Conservation (phyloP, 495 filamentous ascomycete genomes). For the Hypoxylon trugodes region DNA sequence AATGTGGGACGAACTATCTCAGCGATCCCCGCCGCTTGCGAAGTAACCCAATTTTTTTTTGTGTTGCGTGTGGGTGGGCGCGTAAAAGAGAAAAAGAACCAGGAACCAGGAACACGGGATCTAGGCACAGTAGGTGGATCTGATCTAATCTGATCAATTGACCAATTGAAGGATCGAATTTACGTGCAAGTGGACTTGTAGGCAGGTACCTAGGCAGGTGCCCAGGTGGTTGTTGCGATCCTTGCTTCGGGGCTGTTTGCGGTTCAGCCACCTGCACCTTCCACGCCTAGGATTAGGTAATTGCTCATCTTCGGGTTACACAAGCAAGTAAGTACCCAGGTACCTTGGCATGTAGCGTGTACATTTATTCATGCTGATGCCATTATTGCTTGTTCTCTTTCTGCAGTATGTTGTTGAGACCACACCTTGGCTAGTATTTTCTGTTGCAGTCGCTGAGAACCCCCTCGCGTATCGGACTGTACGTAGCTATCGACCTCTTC, state of each 20-base stretch:
- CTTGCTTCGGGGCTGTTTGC: no score
- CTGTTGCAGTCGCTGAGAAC: conserved; percentile 21
- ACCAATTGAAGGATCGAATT: conserved; percentile 26
- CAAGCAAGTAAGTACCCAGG: no score
- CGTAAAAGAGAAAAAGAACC: not conserved
- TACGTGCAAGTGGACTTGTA: conserved; percentile 21
- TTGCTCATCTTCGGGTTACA: no score
- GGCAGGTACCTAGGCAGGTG: not conserved
- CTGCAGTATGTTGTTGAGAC: conserved; percentile 7
- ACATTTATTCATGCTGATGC: conserved; percentile 4
- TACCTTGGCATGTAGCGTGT: not conserved
- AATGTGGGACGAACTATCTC: conserved; percentile 25
- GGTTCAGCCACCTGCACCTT: no score
- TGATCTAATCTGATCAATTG: conserved; percentile 6
- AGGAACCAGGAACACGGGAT: not conserved
- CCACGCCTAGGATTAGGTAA: no score
- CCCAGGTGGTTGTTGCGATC: no score
- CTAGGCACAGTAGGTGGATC: no score
- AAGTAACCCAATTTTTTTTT: no score
- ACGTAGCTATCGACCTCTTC: conserved; percentile 37
- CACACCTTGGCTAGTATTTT: conserved; percentile 7
- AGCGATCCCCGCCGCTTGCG: conserved; percentile 17
- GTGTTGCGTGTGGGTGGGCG: not conserved
- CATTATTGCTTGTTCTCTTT: not conserved
- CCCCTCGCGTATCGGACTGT: conserved; percentile 22